Evolutionary conservation across 768 basidiomycete species (phyloP).

Genomic region (Pleurotus platypus): DNA sequence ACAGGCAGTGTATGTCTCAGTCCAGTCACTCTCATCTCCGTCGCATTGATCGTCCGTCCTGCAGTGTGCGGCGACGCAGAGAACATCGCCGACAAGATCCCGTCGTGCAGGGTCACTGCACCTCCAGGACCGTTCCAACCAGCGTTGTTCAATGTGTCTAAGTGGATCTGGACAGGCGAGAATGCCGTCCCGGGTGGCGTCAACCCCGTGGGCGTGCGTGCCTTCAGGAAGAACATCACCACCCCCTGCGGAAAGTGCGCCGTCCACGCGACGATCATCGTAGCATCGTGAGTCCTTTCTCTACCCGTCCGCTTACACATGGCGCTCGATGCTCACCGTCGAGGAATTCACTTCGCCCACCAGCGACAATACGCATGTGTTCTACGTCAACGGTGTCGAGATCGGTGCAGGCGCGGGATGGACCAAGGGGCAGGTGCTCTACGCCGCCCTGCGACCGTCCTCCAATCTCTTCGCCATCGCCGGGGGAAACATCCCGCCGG

Average conservation of each 20-base stretch:
- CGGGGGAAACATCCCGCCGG: neutral
- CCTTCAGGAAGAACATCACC: neutral
- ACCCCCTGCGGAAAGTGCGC: neutral
- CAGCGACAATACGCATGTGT: neutral
- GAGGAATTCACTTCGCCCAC: neutral
- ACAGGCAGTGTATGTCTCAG: neutral
- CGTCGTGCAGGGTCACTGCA: neutral
- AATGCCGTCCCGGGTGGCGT: neutral
- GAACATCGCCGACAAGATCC: neutral
- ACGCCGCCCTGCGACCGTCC: neutral
- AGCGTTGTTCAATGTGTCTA: neutral
- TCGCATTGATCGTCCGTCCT: neutral
- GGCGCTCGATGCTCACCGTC: neutral
- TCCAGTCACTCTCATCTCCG: neutral
- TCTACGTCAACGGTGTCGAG: conserved; percentile 4
- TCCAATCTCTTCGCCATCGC: conserved; percentile 6
- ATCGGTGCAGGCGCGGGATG: neutral
- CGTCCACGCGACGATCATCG: neutral
- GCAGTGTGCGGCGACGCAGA: neutral
- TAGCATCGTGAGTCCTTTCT: neutral
- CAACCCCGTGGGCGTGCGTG: neutral
- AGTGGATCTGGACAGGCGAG: neutral
- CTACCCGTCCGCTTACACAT: neutral
- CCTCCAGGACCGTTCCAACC: neutral
- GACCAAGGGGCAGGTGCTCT: neutral